Conservation (phyloP, 305 asterid species). For the Euphrasia arctica region DNA sequence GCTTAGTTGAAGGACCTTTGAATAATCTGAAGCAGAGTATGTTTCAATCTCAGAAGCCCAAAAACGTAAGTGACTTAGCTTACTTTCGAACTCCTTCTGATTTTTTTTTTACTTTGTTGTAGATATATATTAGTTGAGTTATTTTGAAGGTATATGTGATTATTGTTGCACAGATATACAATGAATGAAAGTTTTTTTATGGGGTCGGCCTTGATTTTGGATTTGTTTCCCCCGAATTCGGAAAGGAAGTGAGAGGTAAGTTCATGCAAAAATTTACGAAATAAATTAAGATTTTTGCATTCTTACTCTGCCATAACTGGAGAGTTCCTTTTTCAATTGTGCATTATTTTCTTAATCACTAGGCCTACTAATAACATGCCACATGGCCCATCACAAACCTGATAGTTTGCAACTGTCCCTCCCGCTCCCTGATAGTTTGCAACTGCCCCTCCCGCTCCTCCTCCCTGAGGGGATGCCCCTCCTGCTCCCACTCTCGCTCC, state of each 20-base stretch:
- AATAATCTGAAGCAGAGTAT: slow-evolving; percentile 98
- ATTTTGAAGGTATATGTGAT: slow-evolving; percentile 24
- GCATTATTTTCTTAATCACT: too few relatives aligned
- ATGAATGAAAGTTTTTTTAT: slow-evolving; percentile 82
- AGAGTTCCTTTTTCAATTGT: neutral
- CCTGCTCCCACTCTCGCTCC: too few relatives aligned
- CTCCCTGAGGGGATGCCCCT: too few relatives aligned
- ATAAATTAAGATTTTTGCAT: slow-evolving; percentile 41
- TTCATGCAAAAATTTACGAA: slow-evolving; percentile 41
- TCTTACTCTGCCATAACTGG: neutral
- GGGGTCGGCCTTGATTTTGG: slow-evolving; percentile 88
- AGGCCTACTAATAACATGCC: too few relatives aligned
- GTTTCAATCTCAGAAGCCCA: slow-evolving; percentile 99
- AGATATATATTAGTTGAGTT: neutral
- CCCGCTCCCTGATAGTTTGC: too few relatives aligned
- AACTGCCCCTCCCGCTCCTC: too few relatives aligned
- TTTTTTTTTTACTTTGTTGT: neutral
- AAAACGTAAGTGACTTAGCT: slow-evolving; percentile 52
- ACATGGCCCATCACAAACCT: too few relatives aligned
- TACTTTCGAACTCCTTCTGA: slow-evolving; percentile 7
- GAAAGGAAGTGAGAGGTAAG: slow-evolving; percentile 95
- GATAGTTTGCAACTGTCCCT: too few relatives aligned
- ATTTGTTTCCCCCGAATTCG: slow-evolving; percentile 50
- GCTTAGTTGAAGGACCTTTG: slow-evolving; percentile 99
- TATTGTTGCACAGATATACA: slow-evolving; percentile 65